Evolutionary conservation across 2,329 filamentous ascomycete genomes (phyloP), one percentile per base, ranked within the genome.

Genomic region (Penicillium expansum): DNA sequence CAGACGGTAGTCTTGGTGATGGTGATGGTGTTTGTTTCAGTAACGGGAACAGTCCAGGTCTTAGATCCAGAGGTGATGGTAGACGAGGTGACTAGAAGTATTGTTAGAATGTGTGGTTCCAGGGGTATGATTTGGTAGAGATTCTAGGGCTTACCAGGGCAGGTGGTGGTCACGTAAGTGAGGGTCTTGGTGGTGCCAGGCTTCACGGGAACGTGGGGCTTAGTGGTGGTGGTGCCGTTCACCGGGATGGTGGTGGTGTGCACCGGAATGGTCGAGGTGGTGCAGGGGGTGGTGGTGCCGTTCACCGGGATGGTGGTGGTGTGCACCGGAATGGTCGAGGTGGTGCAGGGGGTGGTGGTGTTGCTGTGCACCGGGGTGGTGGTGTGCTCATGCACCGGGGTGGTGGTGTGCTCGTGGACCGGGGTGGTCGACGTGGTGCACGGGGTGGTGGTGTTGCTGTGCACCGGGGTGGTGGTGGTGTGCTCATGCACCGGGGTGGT

Each of bases 81-180:
- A 22, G 69, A 64, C 18, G 62, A 61, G 55, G 69, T 67, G 52
- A 72, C 70, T 69, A 24, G n/a, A 52, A 50, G 32, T 2, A 24
- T 22, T 22, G 44, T 62, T 52, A 62, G 50, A 18, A 48, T n/a
- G 27, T 14, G 32, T 18, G 24, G 4, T 13, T 55, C 16, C 20
- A 33, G 33, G 24, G 18, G 13, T 18, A n/a, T 24, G 11, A 30
- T 38, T 54, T 48, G 52, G 29, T 27, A 20, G 39, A 58, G n/a
- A 29, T 20, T 20, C 0, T 50, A 44, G 29, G 8, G 29, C 69
- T 60, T 68, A 73, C 71, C 67, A 58, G 72, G 71, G 65, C 65
- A 69, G 48, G 61, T 62, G 38, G 72, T 75, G 56, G 72, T 75
- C 57, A 69, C 65, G 52, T 59, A 63, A 27, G 71, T 74, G 53